Evolutionary conservation across 2,329 filamentous ascomycete genomes (phyloP), one percentile per base, ranked within the genome.

Genomic region (Hymenoscyphus repandus): DNA sequence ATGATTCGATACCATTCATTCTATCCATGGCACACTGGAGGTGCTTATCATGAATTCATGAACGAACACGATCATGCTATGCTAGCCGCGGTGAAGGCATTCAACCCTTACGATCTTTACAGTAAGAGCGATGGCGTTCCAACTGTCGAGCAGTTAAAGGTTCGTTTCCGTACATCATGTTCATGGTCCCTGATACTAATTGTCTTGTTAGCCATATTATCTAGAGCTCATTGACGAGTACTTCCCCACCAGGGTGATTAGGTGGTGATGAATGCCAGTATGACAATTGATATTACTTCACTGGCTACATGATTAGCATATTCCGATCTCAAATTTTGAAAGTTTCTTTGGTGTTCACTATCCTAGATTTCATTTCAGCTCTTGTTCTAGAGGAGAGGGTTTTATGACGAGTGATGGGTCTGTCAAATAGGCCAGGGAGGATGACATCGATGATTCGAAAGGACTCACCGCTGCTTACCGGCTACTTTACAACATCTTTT

Each of bases 1-100:
- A 95, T 96, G 88, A 93, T 96, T 67, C 46, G 90, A 50, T 95
- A 95, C 71, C 90, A 96, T 72, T 89, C 84, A 5, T 95, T 95
- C 72, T 96, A 96, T 71, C 85, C 90, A 13, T 96, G 90, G 90
- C 90, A 95, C 71, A 81, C 77, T 54, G 84, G 86, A 68, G 85
- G 85, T 49, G 90, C 88, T 6, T 96, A 96, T 71, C 70, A 71
- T 54, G 82, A 89, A 70, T 79, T 95, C 68, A 95, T 95, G 90
- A 79, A 85, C 67, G 82, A 86, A 54, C 85, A 90, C 66, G 90
- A 96, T 62, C 72, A 85, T 68, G 77, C 78, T 62, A 90, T 95
- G 84, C 72, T 95, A 61, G 80, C 81, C 64, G 89, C 89, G 7
- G 90, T 95, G 45, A 79, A 81, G 68, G 88, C 87, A 0, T 95